Percentiles rank a stretch among this genome's conserved stretches.
Evolutionary conservation across 106 monocot genomes (phyloP).

Genomic region (Narthecium ossifragum): DNA sequence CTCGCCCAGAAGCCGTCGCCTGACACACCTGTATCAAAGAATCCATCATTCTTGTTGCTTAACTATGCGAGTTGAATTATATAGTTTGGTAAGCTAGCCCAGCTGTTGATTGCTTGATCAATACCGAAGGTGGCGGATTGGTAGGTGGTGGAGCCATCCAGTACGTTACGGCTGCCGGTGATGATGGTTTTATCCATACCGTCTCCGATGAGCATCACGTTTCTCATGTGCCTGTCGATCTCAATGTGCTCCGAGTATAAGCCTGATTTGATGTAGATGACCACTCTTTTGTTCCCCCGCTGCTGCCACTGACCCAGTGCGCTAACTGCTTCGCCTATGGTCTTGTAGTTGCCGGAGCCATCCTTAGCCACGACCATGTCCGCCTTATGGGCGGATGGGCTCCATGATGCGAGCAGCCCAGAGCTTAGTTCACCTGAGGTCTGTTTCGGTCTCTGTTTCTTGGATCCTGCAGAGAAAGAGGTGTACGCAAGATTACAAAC

Average conservation of each 20-base stretch:
- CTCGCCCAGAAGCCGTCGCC: slow-evolving; percentile 32
- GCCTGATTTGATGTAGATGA: slow-evolving; percentile 35
- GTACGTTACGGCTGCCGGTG: slow-evolving; percentile 33
- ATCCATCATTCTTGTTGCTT: too few relatives aligned
- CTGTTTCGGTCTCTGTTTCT: too few relatives aligned
- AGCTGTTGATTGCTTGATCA: neutral
- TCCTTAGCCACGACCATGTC: slow-evolving; percentile 41
- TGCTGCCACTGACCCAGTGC: slow-evolving; percentile 9
- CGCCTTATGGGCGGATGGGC: slow-evolving; percentile 8
- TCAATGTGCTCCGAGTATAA: slow-evolving; percentile 26
- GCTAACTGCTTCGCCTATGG: slow-evolving; percentile 37
- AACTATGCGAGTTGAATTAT: too few relatives aligned
- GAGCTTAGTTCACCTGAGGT: too few relatives aligned
- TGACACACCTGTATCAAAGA: slow-evolving; percentile 13
- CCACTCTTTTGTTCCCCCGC: slow-evolving; percentile 5
- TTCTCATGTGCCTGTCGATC: slow-evolving; percentile 21
- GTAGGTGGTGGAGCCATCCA: slow-evolving; percentile 42
- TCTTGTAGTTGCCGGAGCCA: slow-evolving; percentile 32
- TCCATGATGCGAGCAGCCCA: slow-evolving; percentile 22
- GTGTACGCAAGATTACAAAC: too few relatives aligned
- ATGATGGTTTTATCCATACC: slow-evolving; percentile 42
- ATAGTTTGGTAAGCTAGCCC: neutral
- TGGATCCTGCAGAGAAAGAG: too few relatives aligned
- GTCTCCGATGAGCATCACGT: slow-evolving; percentile 41
- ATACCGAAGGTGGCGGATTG: slow-evolving; percentile 37